A percentile compares a stretch with the other conserved stretches of the same genome.
Conservation (phyloP, 2,329 filamentous ascomycete species). For the Cladophialophora immunda region DNA sequence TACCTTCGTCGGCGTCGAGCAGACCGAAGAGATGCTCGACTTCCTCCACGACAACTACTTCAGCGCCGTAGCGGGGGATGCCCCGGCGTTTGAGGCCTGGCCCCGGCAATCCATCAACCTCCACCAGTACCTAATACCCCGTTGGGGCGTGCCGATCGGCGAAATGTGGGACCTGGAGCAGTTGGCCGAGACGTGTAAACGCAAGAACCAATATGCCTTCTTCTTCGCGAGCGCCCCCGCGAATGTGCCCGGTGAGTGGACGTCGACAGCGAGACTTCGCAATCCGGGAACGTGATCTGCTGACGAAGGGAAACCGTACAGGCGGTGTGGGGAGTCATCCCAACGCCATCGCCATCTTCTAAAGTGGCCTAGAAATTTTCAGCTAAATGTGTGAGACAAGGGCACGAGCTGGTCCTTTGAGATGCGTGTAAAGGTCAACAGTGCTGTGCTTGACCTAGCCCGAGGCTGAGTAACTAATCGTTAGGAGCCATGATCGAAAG, state of each 20-base stretch:
- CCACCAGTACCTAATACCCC: slow-evolving; percentile 51
- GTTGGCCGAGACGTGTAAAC: slow-evolving; percentile 47
- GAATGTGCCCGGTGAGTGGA: slow-evolving; percentile 3
- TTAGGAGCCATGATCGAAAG: too few species aligned
- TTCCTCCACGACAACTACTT: slow-evolving; percentile 77
- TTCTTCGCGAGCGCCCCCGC: slow-evolving; percentile 53
- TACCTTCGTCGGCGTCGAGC: slow-evolving; percentile 60
- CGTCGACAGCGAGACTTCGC: too few species aligned
- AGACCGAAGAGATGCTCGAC: slow-evolving; percentile 63
- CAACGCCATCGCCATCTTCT: too few species aligned
- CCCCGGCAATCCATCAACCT: slow-evolving; percentile 54
- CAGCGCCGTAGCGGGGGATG: slow-evolving; percentile 70
- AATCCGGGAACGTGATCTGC: too few species aligned
- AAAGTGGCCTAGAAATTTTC: too few species aligned
- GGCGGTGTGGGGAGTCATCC: too few species aligned
- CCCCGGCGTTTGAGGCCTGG: slow-evolving; percentile 69
- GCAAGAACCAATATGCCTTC: slow-evolving; percentile 47
- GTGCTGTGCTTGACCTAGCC: too few species aligned
- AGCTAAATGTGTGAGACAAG: too few species aligned
- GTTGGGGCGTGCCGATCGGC: slow-evolving; percentile 54
- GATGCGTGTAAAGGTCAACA: too few species aligned
- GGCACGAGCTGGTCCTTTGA: too few species aligned
- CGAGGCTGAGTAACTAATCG: too few species aligned
- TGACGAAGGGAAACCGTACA: too few species aligned
- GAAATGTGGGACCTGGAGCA: slow-evolving; percentile 56